phyloP scores from a whole-genome alignment of 805 yeast species.

The Komagataella phaffii region DNA sequence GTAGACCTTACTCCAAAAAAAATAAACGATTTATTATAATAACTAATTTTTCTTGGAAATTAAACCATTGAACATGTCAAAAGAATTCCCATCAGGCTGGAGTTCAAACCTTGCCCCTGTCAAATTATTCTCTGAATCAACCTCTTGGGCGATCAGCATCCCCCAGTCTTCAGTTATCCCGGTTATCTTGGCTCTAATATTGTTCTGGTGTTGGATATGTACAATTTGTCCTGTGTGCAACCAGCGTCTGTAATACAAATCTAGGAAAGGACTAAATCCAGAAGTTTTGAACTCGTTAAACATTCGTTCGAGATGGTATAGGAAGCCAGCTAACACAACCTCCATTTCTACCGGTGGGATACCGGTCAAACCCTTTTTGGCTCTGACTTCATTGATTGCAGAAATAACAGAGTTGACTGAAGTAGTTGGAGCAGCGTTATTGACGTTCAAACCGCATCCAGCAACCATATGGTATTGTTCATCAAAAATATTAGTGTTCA shows the following conservation, averaged over 20 bases:
- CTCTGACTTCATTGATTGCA: slow-evolving; percentile 41
- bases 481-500: slow-evolving; percentile 60
- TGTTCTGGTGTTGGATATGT: slow-evolving; percentile 31
- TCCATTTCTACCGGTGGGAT: slow-evolving; percentile 23
- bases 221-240: slow-evolving; percentile 69
- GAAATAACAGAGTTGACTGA: slow-evolving; percentile 65
- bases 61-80: slow-evolving; percentile 86
- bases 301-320: slow-evolving; percentile 54
- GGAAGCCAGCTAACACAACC: slow-evolving; percentile 49
- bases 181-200: slow-evolving; percentile 43
- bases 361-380: slow-evolving; percentile 19
- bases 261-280: slow-evolving; percentile 61
- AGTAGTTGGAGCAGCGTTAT: slow-evolving; percentile 83
- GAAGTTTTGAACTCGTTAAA: slow-evolving; percentile 38
- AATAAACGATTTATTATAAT: slow-evolving; percentile 2
- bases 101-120: slow-evolving; percentile 52
- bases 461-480: slow-evolving; percentile 52
- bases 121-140: slow-evolving; percentile 26
- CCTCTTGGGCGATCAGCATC: slow-evolving; percentile 61
- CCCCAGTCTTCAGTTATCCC: slow-evolving; percentile 88
- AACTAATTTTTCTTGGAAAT: slow-evolving; percentile 40
- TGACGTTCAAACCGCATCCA: slow-evolving; percentile 82
- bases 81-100: slow-evolving; percentile 96
- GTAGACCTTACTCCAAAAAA: neutral
- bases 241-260: slow-evolving; percentile 74